phyloP scores from a whole-genome alignment of 345 rosid species.

The Pistacia vera region DNA sequence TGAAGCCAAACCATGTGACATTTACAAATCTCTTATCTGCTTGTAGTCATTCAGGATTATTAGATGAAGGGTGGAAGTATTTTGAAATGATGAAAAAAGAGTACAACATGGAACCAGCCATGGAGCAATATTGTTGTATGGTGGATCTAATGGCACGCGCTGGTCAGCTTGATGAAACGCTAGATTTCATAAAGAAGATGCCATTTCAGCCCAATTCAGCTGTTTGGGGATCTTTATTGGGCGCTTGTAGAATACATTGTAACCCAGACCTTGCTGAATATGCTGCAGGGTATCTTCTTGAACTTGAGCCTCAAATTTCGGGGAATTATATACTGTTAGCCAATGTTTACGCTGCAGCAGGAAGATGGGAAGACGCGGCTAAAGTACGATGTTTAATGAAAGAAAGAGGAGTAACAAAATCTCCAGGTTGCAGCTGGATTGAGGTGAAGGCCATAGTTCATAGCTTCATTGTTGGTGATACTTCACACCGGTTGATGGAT shows the following conservation, averaged over 20 bases:
- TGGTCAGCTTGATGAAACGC: conserved; percentile 10
- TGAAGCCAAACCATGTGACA: conserved; percentile 8
- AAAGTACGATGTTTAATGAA: conserved; percentile 18
- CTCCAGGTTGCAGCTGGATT: conserved; percentile 41
- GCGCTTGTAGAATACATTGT: conserved; percentile 35
- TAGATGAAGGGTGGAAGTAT: conserved; percentile 28
- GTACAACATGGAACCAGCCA: conserved; percentile 8
- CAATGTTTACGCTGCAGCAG: conserved; percentile 38
- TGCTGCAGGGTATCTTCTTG: conserved; percentile 32
- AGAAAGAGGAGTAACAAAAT: conserved; percentile 28
- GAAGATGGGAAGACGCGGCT: conserved; percentile 33
- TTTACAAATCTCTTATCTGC: conserved; percentile 23
- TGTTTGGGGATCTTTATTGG: conserved; percentile 32
- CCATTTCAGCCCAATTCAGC: conserved; percentile 29
- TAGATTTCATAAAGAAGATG: conserved; percentile 13
- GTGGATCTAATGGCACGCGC: conserved; percentile 18
- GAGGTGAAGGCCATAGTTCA: conserved; percentile 29
- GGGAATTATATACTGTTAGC: conserved; percentile 37
- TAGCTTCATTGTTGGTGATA: conserved; percentile 29
- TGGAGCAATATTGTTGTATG: conserved; percentile 17
- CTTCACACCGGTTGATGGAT: conserved; percentile 16
- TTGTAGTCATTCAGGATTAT: conserved; percentile 34
- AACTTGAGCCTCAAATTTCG: conserved; percentile 36
- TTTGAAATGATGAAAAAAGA: conserved; percentile 27
- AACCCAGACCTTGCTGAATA: conserved; percentile 35